Conservation (phyloP, 129 eudicot species). For the Flaveria ramosissima region DNA sequence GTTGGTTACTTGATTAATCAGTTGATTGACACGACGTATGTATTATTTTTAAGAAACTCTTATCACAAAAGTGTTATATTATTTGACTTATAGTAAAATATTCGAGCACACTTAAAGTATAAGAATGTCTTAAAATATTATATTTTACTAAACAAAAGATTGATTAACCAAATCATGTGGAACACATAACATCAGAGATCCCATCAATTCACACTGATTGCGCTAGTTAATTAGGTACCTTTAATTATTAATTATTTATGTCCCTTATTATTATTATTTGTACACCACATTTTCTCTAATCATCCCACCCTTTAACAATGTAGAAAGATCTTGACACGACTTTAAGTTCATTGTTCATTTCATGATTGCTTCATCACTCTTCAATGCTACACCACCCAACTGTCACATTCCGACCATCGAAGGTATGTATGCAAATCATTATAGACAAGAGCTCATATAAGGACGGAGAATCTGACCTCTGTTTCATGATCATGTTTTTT, state of each 20-base stretch:
- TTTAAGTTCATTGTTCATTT: not conserved
- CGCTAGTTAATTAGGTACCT: conserved; percentile 30
- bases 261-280: not conserved
- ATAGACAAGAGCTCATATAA: too few relatives aligned
- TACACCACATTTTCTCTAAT: conserved; percentile 27
- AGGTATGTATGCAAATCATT: too few relatives aligned
- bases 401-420: not conserved
- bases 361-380: not conserved
- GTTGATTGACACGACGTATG: not conserved
- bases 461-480: too few relatives aligned
- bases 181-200: conserved; percentile 30
- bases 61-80: too few relatives aligned
- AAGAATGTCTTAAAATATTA: too few relatives aligned
- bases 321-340: conserved; percentile 13
- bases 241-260: conserved; percentile 14
- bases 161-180: conserved; percentile 16
- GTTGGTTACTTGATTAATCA: not conserved
- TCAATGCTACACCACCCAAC: not conserved
- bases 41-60: too few relatives aligned
- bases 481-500: too few relatives aligned
- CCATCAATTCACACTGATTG: conserved; percentile 32
- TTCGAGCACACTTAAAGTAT: too few relatives aligned
- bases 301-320: conserved; percentile 12
- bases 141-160: too few relatives aligned
- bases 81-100: too few relatives aligned